Evolutionary conservation across 257 asterid species (phyloP).

Genomic region (Solanum sejunctum): DNA sequence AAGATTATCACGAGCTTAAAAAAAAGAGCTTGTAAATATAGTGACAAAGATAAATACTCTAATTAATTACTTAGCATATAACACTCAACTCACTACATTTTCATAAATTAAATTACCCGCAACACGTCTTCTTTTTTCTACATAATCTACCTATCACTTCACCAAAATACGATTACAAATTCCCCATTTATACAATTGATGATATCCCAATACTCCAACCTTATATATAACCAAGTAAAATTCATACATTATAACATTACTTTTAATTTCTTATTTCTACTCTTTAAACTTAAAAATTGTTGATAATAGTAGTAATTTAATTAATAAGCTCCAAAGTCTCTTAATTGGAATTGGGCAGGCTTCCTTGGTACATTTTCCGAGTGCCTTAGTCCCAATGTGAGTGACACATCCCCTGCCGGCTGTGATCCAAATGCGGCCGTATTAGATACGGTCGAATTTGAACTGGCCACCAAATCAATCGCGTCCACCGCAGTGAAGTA

Average conservation of each 20-base stretch:
- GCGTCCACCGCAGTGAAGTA: background rate
- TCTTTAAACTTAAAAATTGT: background rate
- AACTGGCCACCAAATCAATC: background rate
- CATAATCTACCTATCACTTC: background rate
- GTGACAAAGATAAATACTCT: background rate
- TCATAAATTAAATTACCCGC: background rate
- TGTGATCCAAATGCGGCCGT: constrained; percentile 5
- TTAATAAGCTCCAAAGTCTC: constrained; percentile 41
- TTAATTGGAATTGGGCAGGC: constrained; percentile 28
- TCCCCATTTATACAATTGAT: background rate
- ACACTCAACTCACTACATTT: background rate
- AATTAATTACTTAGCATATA: background rate
- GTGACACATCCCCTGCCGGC: constrained; percentile 44
- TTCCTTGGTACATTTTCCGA: constrained; percentile 45
- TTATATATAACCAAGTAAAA: background rate
- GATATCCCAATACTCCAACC: background rate
- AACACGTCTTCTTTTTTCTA: background rate
- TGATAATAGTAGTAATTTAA: background rate
- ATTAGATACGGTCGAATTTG: background rate
- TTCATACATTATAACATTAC: background rate
- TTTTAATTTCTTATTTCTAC: background rate
- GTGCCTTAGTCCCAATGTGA: constrained; percentile 60
- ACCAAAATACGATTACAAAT: background rate
- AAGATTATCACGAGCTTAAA: background rate
- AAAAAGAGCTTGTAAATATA: background rate